A percentile compares a stretch with the other conserved stretches of the same genome.
Conservation (phyloP, 2,329 filamentous ascomycete genomes). For the Tolypocladium endophyticum region DNA sequence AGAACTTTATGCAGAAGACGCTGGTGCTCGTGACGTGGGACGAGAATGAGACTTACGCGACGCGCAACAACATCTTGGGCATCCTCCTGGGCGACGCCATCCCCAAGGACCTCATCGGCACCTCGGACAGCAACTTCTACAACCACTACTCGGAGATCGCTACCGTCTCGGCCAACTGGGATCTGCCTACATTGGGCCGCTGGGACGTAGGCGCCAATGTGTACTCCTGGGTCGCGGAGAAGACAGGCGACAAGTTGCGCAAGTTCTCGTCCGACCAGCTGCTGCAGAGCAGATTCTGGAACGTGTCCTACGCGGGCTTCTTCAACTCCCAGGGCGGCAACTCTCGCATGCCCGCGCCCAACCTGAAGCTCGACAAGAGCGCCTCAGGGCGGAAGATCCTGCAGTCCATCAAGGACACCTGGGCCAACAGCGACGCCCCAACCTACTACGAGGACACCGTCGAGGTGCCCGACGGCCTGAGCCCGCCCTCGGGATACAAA, state of each 20-base stretch:
- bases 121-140: slow-evolving; percentile 59
- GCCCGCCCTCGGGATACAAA: slow-evolving; percentile 29
- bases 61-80: slow-evolving; percentile 57
- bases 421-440: slow-evolving; percentile 24
- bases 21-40: slow-evolving; percentile 72
- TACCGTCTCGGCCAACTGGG: slow-evolving; percentile 61
- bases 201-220: slow-evolving; percentile 66
- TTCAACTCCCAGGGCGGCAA: slow-evolving; percentile 28
- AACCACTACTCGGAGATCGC: slow-evolving; percentile 62
- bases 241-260: slow-evolving; percentile 45
- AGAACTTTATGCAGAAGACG: slow-evolving; percentile 64
- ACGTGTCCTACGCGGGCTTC: slow-evolving; percentile 41
- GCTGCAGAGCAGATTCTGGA: slow-evolving; percentile 36
- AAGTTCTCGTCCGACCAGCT: slow-evolving; percentile 20
- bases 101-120: slow-evolving; percentile 52
- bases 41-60: slow-evolving; percentile 60
- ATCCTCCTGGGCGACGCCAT: slow-evolving; percentile 69
- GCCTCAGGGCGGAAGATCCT: slow-evolving; percentile 23
- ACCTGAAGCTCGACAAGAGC: slow-evolving; percentile 23
- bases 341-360: slow-evolving; percentile 26
- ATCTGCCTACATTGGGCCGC: slow-evolving; percentile 56
- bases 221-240: slow-evolving; percentile 47
- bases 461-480: slow-evolving; percentile 29
- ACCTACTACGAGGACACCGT: slow-evolving; percentile 31
- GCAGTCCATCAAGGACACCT: slow-evolving; percentile 24